These are phyloP conservation scores for Mycena maculata DNA, from an alignment of 768 basidiomycete genomes.

Conservation along the genomic window DNA sequence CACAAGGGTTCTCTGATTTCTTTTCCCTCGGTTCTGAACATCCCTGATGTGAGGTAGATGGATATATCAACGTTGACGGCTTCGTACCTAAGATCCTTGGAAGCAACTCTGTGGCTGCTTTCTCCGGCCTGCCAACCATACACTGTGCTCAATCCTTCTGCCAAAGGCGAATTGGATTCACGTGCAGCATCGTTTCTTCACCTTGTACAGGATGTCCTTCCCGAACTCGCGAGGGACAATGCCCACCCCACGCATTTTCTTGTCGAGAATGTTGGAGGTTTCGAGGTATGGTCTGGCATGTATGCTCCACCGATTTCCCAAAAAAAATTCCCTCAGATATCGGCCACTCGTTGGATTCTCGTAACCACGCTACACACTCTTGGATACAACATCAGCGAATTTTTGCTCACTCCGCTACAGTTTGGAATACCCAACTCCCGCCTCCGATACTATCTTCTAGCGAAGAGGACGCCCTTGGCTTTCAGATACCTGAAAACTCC, in stretches of 20 bases:
- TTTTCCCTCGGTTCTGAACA: too few species aligned
- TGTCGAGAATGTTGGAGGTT: slow-evolving; percentile 86
- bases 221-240: slow-evolving; percentile 58
- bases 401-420: slow-evolving; percentile 80
- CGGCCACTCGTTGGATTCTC: slow-evolving; percentile 70
- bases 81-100: slow-evolving; percentile 53
- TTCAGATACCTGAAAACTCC: slow-evolving; percentile 46
- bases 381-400: slow-evolving; percentile 69
- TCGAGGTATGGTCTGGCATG: slow-evolving; percentile 68
- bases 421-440: slow-evolving; percentile 88
- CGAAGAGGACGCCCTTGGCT: slow-evolving; percentile 58
- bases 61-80: slow-evolving; percentile 74
- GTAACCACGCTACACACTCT: slow-evolving; percentile 62
- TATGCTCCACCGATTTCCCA: slow-evolving; percentile 1
- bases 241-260: slow-evolving; percentile 70
- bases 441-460: slow-evolving; percentile 82
- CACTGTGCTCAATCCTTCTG: slow-evolving; percentile 75
- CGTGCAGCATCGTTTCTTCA: slow-evolving; percentile 82
- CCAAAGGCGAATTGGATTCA: slow-evolving; percentile 75
- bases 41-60: neutral
- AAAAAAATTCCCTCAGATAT: slow-evolving; percentile 56
- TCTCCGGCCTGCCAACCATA: slow-evolving; percentile 88
- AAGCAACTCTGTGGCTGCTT: slow-evolving; percentile 78
- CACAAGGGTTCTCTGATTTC: slow-evolving; percentile 55
- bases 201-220: slow-evolving; percentile 71